Percentiles rank a stretch among this genome's conserved stretches.
These are phyloP conservation scores for Irineochytrium annulatum DNA, from an alignment of 192 early-diverging fungal genomes.

Conservation along the genomic window DNA sequence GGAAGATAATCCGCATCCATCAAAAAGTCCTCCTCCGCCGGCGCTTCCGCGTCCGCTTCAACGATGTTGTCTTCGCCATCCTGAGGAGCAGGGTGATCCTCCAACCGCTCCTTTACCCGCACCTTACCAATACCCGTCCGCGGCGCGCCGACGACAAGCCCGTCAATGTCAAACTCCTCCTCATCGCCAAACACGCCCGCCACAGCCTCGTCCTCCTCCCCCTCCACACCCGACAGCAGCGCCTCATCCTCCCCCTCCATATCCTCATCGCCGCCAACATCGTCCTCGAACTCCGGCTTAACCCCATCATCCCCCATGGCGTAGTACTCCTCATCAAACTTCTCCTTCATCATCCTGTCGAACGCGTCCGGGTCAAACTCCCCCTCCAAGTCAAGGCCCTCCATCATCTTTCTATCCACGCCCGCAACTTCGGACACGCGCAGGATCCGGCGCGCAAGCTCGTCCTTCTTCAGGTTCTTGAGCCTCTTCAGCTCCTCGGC, in stretches of 20 bases:
- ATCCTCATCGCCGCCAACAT: conserved; percentile 71
- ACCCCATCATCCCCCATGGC: conserved; percentile 18
- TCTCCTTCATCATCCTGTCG: conserved; percentile 77
- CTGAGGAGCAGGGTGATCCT: conserved; percentile 11
- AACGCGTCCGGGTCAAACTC: conserved; percentile 89
- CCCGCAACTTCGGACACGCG: conserved; percentile 80
- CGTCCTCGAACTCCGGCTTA: conserved; percentile 87
- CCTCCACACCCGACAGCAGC: conserved; percentile 28
- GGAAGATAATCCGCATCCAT: conserved; percentile 92
- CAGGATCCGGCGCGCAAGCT: conserved; percentile 73
- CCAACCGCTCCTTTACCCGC: conserved; percentile 1
- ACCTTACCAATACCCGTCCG: conserved; percentile 22
- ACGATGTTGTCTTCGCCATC: conserved; percentile 21
- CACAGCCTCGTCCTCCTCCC: conserved; percentile 26
- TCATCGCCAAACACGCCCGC: conserved; percentile 13
- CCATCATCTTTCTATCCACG: conserved; percentile 58
- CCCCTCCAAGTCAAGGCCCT: conserved; percentile 78
- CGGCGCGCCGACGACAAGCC: conserved; percentile 7
- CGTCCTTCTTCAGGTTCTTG: conserved; percentile 88
- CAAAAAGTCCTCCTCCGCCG: conserved; percentile 69
- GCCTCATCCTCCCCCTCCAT: conserved; percentile 27
- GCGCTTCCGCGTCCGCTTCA: conserved; percentile 29
- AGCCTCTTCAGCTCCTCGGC: conserved; percentile 84
- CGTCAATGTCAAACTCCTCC: conserved; percentile 16
- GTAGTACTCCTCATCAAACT: conserved; percentile 77